Conservation (phyloP, 306 rosid species). For the Mimosa pudica region DNA sequence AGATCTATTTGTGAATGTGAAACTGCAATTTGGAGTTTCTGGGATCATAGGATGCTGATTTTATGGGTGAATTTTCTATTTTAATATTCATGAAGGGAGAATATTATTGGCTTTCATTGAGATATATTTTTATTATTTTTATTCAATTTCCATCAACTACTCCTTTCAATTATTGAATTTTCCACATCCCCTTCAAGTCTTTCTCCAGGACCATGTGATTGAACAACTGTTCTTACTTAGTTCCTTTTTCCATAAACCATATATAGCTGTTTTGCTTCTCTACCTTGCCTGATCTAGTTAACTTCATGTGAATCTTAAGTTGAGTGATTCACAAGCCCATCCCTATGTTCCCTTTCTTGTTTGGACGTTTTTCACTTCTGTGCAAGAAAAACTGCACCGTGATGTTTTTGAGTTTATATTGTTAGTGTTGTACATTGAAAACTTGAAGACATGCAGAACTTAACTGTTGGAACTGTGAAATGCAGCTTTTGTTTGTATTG, state of each 20-base stretch:
- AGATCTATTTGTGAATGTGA: constrained; percentile 7
- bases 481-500: not conserved
- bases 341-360: not conserved
- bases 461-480: not conserved
- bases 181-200: not conserved
- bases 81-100: not conserved
- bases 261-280: not conserved
- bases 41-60: not conserved
- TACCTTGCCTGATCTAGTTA: not conserved
- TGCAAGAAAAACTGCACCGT: not conserved
- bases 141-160: not conserved
- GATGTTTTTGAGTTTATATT: not conserved
- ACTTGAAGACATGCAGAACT: not conserved
- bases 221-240: not conserved
- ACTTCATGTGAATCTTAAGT: not conserved
- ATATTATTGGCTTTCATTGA: not conserved
- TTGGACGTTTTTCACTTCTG: not conserved
- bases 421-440: not conserved
- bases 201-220: not conserved
- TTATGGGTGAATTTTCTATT: not conserved
- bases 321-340: not conserved
- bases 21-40: not conserved
- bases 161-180: not conserved
- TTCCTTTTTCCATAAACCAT: not conserved
- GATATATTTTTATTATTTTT: not conserved